Base-by-base conservation (phyloP, 257 asterid genomes). In the Ocimum tenuiflorum region DNA sequence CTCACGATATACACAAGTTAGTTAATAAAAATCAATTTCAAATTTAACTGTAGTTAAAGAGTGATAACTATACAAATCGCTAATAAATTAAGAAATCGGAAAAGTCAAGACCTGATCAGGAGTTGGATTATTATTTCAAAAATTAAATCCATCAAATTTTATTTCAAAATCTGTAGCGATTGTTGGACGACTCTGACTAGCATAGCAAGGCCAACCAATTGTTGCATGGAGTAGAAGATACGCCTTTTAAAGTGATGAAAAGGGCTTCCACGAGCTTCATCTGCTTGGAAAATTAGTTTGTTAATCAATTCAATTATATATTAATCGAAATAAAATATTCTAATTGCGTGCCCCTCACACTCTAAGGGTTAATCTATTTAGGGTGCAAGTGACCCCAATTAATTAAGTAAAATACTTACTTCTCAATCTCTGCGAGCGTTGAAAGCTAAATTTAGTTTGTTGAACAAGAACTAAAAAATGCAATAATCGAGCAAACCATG, bases 201-300 rank as follows among this genome's bases (percentile, higher is more conserved):
- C 15, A 17, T 14, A 27, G 41, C 17, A 36, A 39, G n/a, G 41
- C 31, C 55, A 42, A 47, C 49, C 24, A 58, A 59, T 69, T 15
- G 60, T 41, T 45, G 61, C 71, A 63, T 22, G 71, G 61, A 67
- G 76, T 71, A 50, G 24, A 53, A 53, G 52, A 62, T 65, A 54
- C 39, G 42, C 51, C 53, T 56, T 63, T 63, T n/a, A 39, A 53
- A 51, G 48, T 50, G 57, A 41, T 13, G 24, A 39, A 33, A 49
- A 23, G 33, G 51, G 13, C 53, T 51, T 50, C 53, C 22, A 38
- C 54, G 20, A 45, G 20, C 17, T 63, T 63, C 38, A 8, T 33
- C 48, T 46, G 29, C 23, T 35, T 33, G 46, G 20, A 52, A 47
- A 48, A 15, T 41, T 36, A 45, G 56, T 52, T n/a, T n/a, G n/a